Evolutionary conservation across 1,139 yeast genomes (phyloP).

Genomic region (Debaryomyces robertsiae): DNA sequence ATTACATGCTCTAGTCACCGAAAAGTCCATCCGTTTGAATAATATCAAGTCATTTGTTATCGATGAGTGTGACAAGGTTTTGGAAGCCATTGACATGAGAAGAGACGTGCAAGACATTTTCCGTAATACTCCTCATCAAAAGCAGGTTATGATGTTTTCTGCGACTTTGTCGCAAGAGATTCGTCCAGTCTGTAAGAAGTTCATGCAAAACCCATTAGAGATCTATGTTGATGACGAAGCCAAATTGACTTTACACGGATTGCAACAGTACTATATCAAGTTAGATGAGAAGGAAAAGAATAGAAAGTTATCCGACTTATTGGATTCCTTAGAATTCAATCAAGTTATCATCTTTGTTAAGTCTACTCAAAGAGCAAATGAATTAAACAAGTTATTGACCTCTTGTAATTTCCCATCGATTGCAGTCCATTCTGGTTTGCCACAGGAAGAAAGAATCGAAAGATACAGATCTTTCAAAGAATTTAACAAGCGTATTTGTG

Average conservation of each 20-base stretch:
- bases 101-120: constrained; percentile 98
- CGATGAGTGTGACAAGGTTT: constrained; percentile 98
- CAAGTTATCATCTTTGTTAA: constrained; percentile 97
- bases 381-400: constrained; percentile 83
- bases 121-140: constrained; percentile 97
- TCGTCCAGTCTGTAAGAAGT: constrained; percentile 95
- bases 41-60: constrained; percentile 93
- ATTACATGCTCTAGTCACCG: constrained; percentile 90
- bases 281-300: constrained; percentile 91
- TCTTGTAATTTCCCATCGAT: constrained; percentile 97
- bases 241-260: constrained; percentile 94
- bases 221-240: constrained; percentile 98
- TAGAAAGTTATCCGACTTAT: constrained; percentile 86
- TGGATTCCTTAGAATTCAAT: constrained; percentile 94
- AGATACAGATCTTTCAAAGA: constrained; percentile 96
- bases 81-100: constrained; percentile 93
- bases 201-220: constrained; percentile 97
- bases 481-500: constrained; percentile 98
- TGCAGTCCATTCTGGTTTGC: constrained; percentile 94
- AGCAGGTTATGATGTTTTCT: constrained; percentile 99
- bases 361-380: constrained; percentile 90
- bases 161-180: constrained; percentile 95
- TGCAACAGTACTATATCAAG: constrained; percentile 94
- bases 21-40: constrained; percentile 82
- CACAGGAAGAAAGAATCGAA: constrained; percentile 97